These are phyloP conservation scores for Mortierella sp. DNA, from an alignment of 371 early-diverging fungal genomes.

Conservation along the genomic window DNA sequence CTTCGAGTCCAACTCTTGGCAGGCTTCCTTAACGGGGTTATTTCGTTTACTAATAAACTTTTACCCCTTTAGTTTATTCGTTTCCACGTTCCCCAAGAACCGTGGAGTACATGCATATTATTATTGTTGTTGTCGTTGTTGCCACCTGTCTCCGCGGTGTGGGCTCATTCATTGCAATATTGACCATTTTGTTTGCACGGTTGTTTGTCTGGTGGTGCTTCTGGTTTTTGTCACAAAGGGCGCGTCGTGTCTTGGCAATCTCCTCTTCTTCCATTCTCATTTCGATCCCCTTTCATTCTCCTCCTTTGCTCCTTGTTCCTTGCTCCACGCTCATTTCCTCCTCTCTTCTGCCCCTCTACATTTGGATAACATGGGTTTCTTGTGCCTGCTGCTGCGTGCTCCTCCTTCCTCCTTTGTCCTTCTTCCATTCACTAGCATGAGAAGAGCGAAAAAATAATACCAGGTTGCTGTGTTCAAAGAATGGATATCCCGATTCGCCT, in stretches of 20 bases:
- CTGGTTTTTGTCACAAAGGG: no score
- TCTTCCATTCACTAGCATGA: neutral
- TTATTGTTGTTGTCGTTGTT: no score
- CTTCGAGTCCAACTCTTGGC: conserved; percentile 3
- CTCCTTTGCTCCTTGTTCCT: neutral
- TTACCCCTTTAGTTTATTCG: neutral
- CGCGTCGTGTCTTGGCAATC: neutral
- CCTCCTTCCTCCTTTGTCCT: neutral
- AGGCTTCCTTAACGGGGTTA: neutral
- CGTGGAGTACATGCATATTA: neutral
- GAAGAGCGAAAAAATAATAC: neutral
- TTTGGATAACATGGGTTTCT: no score
- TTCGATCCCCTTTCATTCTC: neutral
- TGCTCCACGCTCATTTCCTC: neutral
- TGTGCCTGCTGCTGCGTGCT: neutral
- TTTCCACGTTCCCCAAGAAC: conserved; percentile 4
- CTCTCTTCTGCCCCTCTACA: no score
- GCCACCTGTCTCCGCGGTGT: neutral
- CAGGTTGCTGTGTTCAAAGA: neutral
- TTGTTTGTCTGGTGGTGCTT: no score
- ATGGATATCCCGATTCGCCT: neutral
- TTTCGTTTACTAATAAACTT: neutral
- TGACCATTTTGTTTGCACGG: neutral
- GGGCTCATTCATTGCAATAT: conserved; percentile 4
- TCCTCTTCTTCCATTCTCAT: neutral